Base-by-base conservation (phyloP, 371 early-diverging fungal species). In the Mucor irregularis region DNA sequence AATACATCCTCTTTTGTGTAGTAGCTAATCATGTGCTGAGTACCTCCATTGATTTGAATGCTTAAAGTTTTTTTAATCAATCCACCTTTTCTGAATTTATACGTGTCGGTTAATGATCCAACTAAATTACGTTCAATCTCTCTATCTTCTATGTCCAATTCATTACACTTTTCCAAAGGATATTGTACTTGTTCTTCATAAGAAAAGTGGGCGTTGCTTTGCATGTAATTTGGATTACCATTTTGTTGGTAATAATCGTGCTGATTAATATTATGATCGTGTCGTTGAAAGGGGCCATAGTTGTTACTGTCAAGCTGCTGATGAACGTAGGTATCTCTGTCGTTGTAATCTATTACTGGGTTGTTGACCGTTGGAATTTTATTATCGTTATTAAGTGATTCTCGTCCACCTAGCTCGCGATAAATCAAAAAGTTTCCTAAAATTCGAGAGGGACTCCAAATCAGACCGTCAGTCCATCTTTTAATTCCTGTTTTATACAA, bases 391-490 rank as follows among this genome's bases (percentile, higher is more conserved):
- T 38, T 24, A n/a, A 44, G 21, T 22, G 55, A 61, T 59, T 49
- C 57, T 4, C 83, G 78, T 28, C 80, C 79, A 62, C 87, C 89
- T 3, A 88, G 61, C 58, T 91, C 90, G 39, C 88, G 87, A 64
- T 91, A 90, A 44, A 89, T 82, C 37, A 90, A 62, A 59, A 90
- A 91, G 67, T 87, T 86, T 31, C 90, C 91, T 25, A 86, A 78
- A 2, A 90, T 87, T 25, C 94, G 84, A 26, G 90, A 90, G 6
- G 93, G 91, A 19, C 90, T 88, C 94, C 93, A 92, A 17, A 84
- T 81, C 21, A 84, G 76, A 13, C 93, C 92, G 67, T 93, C 94
- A 2, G 94, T 94, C 94, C 94, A 94, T 34, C 94, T 75, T 54
- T 89, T 89, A 66, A 94, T 74, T 10, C 93, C 90, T 91, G 7